Evolutionary conservation across 2,329 filamentous ascomycete species (phyloP).

Genomic region (Phialemonium atrogriseum): DNA sequence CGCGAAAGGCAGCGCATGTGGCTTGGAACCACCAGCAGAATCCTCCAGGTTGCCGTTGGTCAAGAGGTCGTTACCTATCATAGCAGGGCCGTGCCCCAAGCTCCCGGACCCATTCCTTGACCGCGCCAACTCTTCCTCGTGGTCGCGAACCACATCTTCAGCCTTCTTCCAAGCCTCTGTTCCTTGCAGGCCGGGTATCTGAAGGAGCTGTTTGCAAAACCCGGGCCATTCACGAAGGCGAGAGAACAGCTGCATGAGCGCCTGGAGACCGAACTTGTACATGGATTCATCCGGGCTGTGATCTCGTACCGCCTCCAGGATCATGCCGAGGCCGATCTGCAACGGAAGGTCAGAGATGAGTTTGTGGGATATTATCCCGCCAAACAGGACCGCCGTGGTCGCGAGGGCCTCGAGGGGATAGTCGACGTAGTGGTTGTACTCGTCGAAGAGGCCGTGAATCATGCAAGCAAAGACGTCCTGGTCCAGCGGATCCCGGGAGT

Average conservation of each 20-base stretch:
- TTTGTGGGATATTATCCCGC: slow-evolving; percentile 90
- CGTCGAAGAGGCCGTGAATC: slow-evolving; percentile 95
- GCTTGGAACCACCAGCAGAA: slow-evolving; percentile 42
- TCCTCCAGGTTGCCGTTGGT: slow-evolving; percentile 68
- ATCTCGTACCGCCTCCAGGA: slow-evolving; percentile 89
- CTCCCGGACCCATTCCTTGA: slow-evolving; percentile 41
- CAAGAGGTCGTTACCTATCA: slow-evolving; percentile 38
- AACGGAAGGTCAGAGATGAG: slow-evolving; percentile 84
- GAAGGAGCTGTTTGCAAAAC: slow-evolving; percentile 77
- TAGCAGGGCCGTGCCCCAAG: slow-evolving; percentile 10
- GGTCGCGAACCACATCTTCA: slow-evolving; percentile 67
- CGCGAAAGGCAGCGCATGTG: slow-evolving; percentile 62
- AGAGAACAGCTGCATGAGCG: slow-evolving; percentile 77
- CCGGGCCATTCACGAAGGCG: slow-evolving; percentile 91
- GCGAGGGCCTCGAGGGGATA: slow-evolving; percentile 95
- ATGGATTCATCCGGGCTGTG: slow-evolving; percentile 77
- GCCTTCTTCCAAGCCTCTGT: slow-evolving; percentile 81
- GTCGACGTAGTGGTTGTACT: slow-evolving; percentile 90
- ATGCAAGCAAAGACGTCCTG: slow-evolving; percentile 97
- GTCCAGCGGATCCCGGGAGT: slow-evolving; percentile 71
- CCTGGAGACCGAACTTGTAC: slow-evolving; percentile 97
- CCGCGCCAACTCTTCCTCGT: slow-evolving; percentile 52
- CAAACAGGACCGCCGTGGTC: slow-evolving; percentile 92
- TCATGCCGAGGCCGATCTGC: slow-evolving; percentile 93
- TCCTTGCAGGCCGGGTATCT: slow-evolving; percentile 72